Base-by-base conservation (phyloP, 2,329 filamentous ascomycete genomes). In the Fusarium scirpi region DNA sequence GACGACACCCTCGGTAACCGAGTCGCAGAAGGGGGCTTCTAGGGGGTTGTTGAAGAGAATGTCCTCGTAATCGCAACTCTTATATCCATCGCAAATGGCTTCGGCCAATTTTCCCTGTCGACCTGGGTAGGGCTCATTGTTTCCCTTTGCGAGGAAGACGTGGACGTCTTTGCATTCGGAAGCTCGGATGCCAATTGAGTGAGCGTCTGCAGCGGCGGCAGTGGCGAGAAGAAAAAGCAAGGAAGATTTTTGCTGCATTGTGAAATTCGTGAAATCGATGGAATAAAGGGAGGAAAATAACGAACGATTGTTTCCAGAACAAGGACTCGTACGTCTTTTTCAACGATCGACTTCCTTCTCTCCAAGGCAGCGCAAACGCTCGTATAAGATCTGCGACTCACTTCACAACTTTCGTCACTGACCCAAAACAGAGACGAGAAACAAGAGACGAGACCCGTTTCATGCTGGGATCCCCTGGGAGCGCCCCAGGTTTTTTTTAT, bases 31-130 rank as follows among this genome's bases (percentile, higher is more conserved):
- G 1, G 61, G 61, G 2, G 61, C 61, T 40, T 47, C 43, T 1
- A 64, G 49, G 9, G 48, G 48, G 13, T 64, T 64, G n/a, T 64
- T 43, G 34, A 63, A 63, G n/a, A 44, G 32, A 22, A 64, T 64
- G 2, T 64, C 49, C 11, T 64, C 61, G n/a, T 64, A 64, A 3
- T 64, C 61, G 24, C 61, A 64, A 49, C 61, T 64, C 59, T 64
- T 64, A 8, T 44, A 43, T 2, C 59, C 59, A 2, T 53, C 32
- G 34, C 61, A 64, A 27, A 64, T 64, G 11, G 61, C 61, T 2
- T 27, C 34, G 0, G 29, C 59, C 16, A 64, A 45, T 25, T 57
- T 62, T 6, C 61, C 61, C 20, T 64, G 61, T 20, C 61, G 61
- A n/a, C 61, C 61, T 25, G 61, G 61, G 6, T 64, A 56, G 11